phyloP scores from a whole-genome alignment of 805 yeast genomes.

The Wickerhamiella lipophila region DNA sequence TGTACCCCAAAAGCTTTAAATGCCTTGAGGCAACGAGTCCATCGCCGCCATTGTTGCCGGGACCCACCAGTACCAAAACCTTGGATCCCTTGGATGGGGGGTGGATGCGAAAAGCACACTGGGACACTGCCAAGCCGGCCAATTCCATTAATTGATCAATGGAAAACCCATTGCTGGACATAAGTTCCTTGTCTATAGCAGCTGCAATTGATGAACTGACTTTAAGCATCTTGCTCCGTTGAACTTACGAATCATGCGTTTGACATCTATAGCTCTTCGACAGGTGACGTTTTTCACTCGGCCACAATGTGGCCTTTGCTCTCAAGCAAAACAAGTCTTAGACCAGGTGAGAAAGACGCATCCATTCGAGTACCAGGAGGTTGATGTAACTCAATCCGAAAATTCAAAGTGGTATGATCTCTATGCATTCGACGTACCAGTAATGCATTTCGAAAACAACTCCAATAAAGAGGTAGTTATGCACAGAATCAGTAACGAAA shows the following conservation, averaged over 20 bases:
- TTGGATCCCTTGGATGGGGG: conserved; percentile 39
- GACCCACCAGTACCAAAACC: conserved; percentile 73
- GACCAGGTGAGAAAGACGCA: conserved; percentile 14
- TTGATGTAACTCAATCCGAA: conserved; percentile 28
- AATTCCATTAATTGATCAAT: conserved; percentile 89
- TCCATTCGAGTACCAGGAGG: conserved; percentile 20
- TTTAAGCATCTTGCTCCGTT: conserved; percentile 10
- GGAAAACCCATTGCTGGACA: conserved; percentile 73
- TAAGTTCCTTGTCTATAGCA: conserved; percentile 67
- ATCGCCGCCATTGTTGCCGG: conserved; percentile 94
- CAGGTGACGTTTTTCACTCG: conserved; percentile 26
- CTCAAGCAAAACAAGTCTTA: conserved; percentile 24
- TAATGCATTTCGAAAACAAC: conserved; percentile 21
- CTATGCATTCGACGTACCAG: conserved; percentile 32
- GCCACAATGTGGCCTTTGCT: conserved; percentile 30
- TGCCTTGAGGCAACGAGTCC: conserved; percentile 95
- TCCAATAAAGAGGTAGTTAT: conserved; percentile 18
- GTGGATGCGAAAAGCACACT: conserved; percentile 56
- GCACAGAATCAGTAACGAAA: conserved; percentile 22
- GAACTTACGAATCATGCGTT: conserved; percentile 1
- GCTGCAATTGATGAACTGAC: conserved; percentile 44
- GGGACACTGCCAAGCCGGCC: conserved; percentile 91
- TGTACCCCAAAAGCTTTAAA: conserved; percentile 62
- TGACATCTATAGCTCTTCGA: neutral
- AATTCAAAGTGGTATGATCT: conserved; percentile 28